A percentile compares a stretch with the other conserved stretches of the same genome.
Conservation (phyloP, 2,329 filamentous ascomycete species). For the Dactylonectria estremocensis region DNA sequence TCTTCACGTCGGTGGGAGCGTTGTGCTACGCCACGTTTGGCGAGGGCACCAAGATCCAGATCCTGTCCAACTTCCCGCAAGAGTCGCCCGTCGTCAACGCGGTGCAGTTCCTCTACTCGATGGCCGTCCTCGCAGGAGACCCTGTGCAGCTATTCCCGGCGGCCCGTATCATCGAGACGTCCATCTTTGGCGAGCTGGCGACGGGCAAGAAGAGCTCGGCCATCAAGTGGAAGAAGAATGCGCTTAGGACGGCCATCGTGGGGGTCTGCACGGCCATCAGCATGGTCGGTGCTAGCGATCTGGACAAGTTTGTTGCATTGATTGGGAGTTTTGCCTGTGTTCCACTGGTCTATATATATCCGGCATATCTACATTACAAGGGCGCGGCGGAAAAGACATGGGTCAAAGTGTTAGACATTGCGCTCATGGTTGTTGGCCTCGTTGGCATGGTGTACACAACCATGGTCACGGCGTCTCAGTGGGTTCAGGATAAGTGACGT, state of each 20-base stretch:
- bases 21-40: slow-evolving; percentile 84
- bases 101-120: slow-evolving; percentile 81
- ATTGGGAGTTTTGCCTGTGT: slow-evolving; percentile 83
- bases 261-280: slow-evolving; percentile 73
- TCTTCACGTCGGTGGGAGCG: slow-evolving; percentile 81
- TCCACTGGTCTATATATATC: slow-evolving; percentile 84
- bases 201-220: slow-evolving; percentile 73
- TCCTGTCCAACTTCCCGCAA: slow-evolving; percentile 84
- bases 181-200: slow-evolving; percentile 76
- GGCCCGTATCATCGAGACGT: slow-evolving; percentile 78
- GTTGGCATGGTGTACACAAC: slow-evolving; percentile 82
- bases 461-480: slow-evolving; percentile 66
- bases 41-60: slow-evolving; percentile 76
- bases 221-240: slow-evolving; percentile 86
- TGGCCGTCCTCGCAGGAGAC: slow-evolving; percentile 81
- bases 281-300: slow-evolving; percentile 75
- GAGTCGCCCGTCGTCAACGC: slow-evolving; percentile 80
- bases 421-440: slow-evolving; percentile 74
- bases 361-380: slow-evolving; percentile 78
- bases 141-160: slow-evolving; percentile 84
- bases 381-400: slow-evolving; percentile 72
- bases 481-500: slow-evolving; percentile 48
- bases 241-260: slow-evolving; percentile 71
- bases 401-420: slow-evolving; percentile 72
- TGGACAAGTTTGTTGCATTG: slow-evolving; percentile 82